Base-by-base conservation (phyloP, 1,284 basidiomycete genomes). In the Puccinia polysora region DNA sequence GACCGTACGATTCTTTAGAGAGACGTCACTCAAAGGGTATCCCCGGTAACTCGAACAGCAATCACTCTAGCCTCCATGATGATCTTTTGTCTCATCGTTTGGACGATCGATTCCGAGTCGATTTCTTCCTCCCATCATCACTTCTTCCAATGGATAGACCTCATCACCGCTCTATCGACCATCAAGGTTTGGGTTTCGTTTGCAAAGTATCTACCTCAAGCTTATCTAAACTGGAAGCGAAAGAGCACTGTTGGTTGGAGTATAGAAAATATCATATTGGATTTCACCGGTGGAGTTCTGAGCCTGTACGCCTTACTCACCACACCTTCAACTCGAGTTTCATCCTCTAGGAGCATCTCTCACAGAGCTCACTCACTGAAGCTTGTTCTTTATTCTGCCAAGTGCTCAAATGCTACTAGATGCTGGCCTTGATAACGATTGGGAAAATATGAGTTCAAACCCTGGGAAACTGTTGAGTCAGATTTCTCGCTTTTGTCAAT, bases 171-270 rank as follows among this genome's bases (percentile, higher is more conserved):
- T 34, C 73, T 74, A 6, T 60, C 75, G 1, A 50, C 73, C 2
- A 67, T 81, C n/a, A 86, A 90, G 36, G 55, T 69, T 25, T 69
- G 45, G 36, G 62, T 70, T 34, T 60, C 68, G 6, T 60, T 70
- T 47, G 32, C 49, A 20, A 70, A 70, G 34, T 70, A 70, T 53
- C n/a, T 70, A 1, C 68, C 68, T 36, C 68, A 70, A 20, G 68
- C 56, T 7, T 40, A 32, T 15, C 49, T 70, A 4, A 70, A 70
- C 36, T 70, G 55, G 38, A 50, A 36, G 30, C 30, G 68, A 4
- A 38, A 70, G 30, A 60, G 56, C 14, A 70, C 68, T 3, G 23
- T 53, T 10, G 68, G 68, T 3, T 70, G 68, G 68, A 60, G 56
- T 36, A 70, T 70, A 60, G 56, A 49, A 47, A 74, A 74, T 32